Base-by-base conservation (phyloP, 2,329 filamentous ascomycete species). In the Penicillium capsulatum region DNA sequence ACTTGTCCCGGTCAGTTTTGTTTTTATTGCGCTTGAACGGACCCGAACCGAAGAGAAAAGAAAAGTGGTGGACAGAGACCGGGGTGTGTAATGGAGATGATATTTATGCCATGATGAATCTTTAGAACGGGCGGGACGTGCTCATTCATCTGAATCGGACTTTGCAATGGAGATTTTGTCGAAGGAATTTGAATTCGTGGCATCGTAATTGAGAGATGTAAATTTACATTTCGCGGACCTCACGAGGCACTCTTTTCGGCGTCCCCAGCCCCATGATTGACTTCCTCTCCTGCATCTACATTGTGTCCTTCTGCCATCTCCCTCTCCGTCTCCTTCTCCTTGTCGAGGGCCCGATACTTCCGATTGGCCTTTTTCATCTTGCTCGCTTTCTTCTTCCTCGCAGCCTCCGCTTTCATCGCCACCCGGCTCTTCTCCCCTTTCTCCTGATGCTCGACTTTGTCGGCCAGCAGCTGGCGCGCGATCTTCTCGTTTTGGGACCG, bases 401-500 rank as follows among this genome's bases (percentile, higher is more conserved):
- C 95, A 54, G 87, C 75, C 55, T 82, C 77, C 39, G 78, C 81
- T 76, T 96, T 96, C 69, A 96, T 94, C 4, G 72, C 75, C 15
- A 79, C 78, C 60, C 88, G 92, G 19, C 81, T 84, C 55, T 85
- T 82, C 15, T 80, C 75, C 2, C 91, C 91, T 52, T 87, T 83
- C 51, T 79, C 71, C 24, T 84, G 54, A 51, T 84, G 75, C 64
- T 98, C 92, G n/a, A 87, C 69, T 54, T 77, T 80, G 53, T 86
- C 81, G 16, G 85, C 86, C 19, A 96, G 74, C 29, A 94, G 71
- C 50, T 81, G 74, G 28, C 90, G 77, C 9, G 92, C 92, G 47
- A 87, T 83, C 64, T 85, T 90, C 48, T 90, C 80, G 63, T 98
- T 98, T 66, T 94, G 86, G 41, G 78, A 78, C 13, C 88, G 80